phyloP scores from a whole-genome alignment of 139 green algal species.

The Yamagishiella unicocca region DNA sequence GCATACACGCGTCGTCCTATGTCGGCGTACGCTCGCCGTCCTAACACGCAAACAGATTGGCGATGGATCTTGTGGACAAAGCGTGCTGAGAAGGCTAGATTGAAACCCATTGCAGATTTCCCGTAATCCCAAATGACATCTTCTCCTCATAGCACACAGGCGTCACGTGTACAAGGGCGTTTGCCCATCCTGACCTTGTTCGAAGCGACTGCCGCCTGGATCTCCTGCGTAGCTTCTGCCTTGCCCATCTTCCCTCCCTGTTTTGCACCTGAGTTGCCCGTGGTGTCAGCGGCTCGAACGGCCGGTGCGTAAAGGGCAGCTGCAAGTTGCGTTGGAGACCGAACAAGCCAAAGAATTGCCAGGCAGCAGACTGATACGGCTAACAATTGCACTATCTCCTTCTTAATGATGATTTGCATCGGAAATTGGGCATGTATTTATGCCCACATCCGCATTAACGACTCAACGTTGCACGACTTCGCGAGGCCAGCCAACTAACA shows the following conservation, averaged over 20 bases:
- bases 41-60: no score
- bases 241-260: not conserved
- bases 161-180: no score
- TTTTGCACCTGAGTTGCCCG: constrained; percentile 10
- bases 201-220: not conserved
- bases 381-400: not conserved
- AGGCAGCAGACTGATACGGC: constrained; percentile 9
- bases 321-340: not conserved
- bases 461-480: no score
- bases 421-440: no score
- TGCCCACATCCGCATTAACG: no score
- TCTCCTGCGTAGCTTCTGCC: constrained; percentile 7
- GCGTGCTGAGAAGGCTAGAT: not conserved
- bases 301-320: not conserved
- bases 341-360: not conserved
- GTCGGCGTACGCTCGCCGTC: no score
- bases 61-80: no score
- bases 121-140: no score
- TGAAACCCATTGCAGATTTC: not conserved
- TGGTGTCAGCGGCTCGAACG: not conserved
- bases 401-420: not conserved
- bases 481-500: no score
- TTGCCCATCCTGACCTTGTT: constrained; percentile 31
- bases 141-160: no score
- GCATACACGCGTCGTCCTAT: no score